A percentile compares a stretch with the other conserved stretches of the same genome.
Conservation (phyloP, 371 early-diverging fungal species). For the Apophysomyces ossiformis region DNA sequence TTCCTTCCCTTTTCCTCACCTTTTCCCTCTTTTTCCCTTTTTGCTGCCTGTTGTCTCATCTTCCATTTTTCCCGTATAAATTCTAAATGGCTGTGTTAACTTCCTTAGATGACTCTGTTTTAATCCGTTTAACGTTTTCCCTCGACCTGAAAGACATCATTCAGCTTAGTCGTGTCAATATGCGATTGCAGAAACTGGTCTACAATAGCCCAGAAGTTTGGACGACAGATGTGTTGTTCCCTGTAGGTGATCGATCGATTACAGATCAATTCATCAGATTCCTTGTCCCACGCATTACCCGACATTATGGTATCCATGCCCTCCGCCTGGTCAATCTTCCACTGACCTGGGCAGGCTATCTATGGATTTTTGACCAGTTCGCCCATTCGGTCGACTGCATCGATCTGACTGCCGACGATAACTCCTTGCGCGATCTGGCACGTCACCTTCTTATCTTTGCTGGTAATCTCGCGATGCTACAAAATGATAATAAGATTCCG, state of each 20-base stretch:
- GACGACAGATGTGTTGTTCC: constrained; percentile 38
- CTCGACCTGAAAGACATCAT: constrained; percentile 24
- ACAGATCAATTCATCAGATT: constrained; percentile 38
- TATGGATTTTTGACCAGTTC: constrained; percentile 51
- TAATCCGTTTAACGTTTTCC: constrained; percentile 15
- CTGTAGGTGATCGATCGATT: constrained; percentile 28
- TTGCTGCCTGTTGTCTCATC: constrained; percentile 1
- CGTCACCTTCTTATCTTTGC: constrained; percentile 45
- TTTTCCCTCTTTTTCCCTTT: constrained; percentile 11
- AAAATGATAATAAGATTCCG: constrained; percentile 43
- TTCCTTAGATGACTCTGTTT: constrained; percentile 11
- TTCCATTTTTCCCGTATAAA: constrained; percentile 10
- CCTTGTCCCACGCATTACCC: constrained; percentile 41
- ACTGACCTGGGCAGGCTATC: constrained; percentile 40
- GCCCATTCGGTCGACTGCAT: constrained; percentile 45
- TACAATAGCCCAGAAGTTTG: constrained; percentile 40
- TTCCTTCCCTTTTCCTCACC: constrained; percentile 13
- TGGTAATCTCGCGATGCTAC: constrained; percentile 39
- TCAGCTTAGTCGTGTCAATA: constrained; percentile 20
- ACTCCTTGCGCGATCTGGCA: constrained; percentile 22
- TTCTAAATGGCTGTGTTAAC: constrained; percentile 1
- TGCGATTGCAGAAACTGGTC: constrained; percentile 20
- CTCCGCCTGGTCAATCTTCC: constrained; percentile 37
- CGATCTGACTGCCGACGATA: constrained; percentile 23
- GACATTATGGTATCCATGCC: constrained; percentile 39